Evolutionary conservation across 2,329 filamentous ascomycete genomes (phyloP).

Genomic region (Didymella keratinophila): DNA sequence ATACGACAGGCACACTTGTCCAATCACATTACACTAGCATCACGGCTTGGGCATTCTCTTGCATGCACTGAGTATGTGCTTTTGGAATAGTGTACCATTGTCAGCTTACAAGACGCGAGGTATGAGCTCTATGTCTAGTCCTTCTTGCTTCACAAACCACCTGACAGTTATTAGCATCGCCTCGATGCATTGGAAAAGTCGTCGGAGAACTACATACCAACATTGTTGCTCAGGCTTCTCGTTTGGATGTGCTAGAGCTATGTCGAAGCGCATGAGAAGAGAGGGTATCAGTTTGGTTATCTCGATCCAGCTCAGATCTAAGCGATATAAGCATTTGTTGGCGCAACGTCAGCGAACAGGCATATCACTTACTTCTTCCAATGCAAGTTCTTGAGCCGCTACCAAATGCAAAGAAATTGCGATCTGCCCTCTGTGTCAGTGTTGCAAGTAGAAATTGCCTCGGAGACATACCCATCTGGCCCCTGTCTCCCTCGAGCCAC

Average conservation of each 20-base stretch:
- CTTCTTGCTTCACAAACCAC: slow-evolving; percentile 11
- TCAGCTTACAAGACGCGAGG: neutral
- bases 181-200: too few relatives aligned
- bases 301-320: slow-evolving; percentile 43
- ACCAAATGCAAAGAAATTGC: slow-evolving; percentile 25
- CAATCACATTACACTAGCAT: too few relatives aligned
- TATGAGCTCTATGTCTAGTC: slow-evolving; percentile 1
- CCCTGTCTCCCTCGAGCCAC: slow-evolving; percentile 23
- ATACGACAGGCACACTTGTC: too few relatives aligned
- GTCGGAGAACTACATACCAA: neutral
- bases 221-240: slow-evolving; percentile 16
- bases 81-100: neutral
- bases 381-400: slow-evolving; percentile 22
- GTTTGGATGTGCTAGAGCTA: slow-evolving; percentile 41
- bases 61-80: too few relatives aligned
- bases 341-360: too few relatives aligned
- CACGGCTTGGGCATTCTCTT: too few relatives aligned
- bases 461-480: slow-evolving; percentile 15
- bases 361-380: slow-evolving; percentile 18
- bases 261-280: slow-evolving; percentile 46
- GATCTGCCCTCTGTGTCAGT: slow-evolving; percentile 9
- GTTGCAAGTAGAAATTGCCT: neutral
- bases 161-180: neutral
- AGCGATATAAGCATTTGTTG: neutral
- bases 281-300: slow-evolving; percentile 47